Evolutionary conservation across 306 rosid species (phyloP), one percentile per base, ranked within the genome.

Genomic region (Neltuma alba): DNA sequence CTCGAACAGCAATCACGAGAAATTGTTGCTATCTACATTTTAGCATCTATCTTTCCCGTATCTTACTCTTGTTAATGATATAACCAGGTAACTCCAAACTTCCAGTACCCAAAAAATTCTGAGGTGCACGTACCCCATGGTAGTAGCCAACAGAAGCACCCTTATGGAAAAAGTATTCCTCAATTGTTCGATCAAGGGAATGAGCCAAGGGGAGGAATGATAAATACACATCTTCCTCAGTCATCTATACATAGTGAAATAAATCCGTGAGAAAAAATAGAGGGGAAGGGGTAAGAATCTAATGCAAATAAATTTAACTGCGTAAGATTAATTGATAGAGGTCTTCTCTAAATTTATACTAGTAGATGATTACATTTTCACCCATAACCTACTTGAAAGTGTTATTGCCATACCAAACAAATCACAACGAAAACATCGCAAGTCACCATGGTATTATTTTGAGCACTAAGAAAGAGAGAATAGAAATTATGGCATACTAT

Each of bases 161-260:
- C 13, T 81, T 89, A 31, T 42, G 89, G 77, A 94, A 89, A 79
- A 92, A 90, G 84, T 92, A 92, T 83, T 92, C 92, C 81, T 94
- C 97, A 54, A 94, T 85, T 74, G 87, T 28, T 23, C 98, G 95
- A 70, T 94, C 98, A 65, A 94, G 89, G 78, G 81, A 82, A 74
- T 94, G 98, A 85, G 98, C 98, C 71, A 94, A 85, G n/a, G 98
- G 98, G 31, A 94, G 91, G 79, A 94, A 94, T 47, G 98, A 94
- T 52, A 94, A 87, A 82, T 92, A 94, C 66, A 90, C 96, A 41
- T 94, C 98, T 54, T 92, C 87, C 36, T 0, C 83, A 18, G 91
- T 92, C 96, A 94, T 94, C 97, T 94, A 61, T 28, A 27, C 58
- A 72, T 65, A 41, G 42, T 65, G 28, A 47, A 25, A 72, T 42